Percentiles rank a stretch among this genome's conserved stretches.
Evolutionary conservation across 805 yeast species (phyloP).

Genomic region (Starmera pachycereana): DNA sequence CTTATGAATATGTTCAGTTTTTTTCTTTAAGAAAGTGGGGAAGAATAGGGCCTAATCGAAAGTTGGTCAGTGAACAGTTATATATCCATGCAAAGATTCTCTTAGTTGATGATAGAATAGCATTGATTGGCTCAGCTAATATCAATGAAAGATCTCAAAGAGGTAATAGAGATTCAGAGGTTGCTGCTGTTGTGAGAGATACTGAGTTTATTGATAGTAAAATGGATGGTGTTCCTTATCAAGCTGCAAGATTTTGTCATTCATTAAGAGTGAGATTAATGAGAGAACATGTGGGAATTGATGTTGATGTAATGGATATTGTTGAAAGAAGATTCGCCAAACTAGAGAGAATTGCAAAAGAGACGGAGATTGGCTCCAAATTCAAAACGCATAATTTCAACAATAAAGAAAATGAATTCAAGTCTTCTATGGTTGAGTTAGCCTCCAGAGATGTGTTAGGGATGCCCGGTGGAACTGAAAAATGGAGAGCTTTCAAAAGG

Average conservation of each 20-base stretch:
- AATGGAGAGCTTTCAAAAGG: conserved; percentile 27
- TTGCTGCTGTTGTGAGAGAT: conserved; percentile 84
- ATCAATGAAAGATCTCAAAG: conserved; percentile 95
- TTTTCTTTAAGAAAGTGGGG: conserved; percentile 95
- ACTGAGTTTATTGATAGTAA: conserved; percentile 50
- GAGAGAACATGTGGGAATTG: conserved; percentile 96
- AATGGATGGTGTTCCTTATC: conserved; percentile 77
- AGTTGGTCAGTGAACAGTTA: conserved; percentile 78
- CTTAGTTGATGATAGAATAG: conserved; percentile 88
- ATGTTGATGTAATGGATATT: conserved; percentile 74
- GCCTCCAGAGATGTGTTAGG: conserved; percentile 61
- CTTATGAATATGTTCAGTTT: conserved; percentile 86
- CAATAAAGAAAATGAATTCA: conserved; percentile 21
- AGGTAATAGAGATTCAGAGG: conserved; percentile 90
- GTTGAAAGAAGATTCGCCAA: conserved; percentile 63
- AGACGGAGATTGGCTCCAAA: conserved; percentile 12
- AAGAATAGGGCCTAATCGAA: conserved; percentile 64
- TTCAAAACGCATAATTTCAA: conserved; percentile 35
- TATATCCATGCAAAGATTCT: conserved; percentile 89
- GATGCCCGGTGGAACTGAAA: conserved; percentile 34
- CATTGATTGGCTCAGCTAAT: conserved; percentile 95
- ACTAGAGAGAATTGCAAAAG: conserved; percentile 25
- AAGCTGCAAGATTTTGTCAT: conserved; percentile 84
- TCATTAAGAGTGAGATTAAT: conserved; percentile 80
- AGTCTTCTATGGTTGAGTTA: conserved; percentile 66